Conservation (phyloP, 306 rosid species). For the Datisca glomerata region DNA sequence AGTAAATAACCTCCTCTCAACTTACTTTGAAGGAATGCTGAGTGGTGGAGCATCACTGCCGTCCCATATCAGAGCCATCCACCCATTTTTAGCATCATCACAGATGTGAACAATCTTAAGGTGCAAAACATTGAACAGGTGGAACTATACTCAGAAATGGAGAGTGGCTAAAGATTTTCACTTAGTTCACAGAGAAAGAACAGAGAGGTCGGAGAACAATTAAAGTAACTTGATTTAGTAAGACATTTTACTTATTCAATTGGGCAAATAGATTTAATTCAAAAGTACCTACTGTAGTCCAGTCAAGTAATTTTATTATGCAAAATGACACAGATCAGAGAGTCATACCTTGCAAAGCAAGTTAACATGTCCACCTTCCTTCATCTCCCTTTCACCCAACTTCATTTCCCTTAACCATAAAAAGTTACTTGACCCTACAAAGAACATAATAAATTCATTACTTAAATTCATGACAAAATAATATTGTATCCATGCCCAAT, state of each 20-base stretch:
- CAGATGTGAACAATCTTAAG: conserved; percentile 41
- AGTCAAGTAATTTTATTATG: not conserved
- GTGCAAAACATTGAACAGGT: conserved; percentile 8
- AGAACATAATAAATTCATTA: not conserved
- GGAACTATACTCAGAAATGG: conserved; percentile 14
- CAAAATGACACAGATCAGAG: not conserved
- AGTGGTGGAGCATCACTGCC: conserved; percentile 59
- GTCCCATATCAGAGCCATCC: conserved; percentile 62
- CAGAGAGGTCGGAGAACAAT: not conserved
- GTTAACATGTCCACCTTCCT: conserved; percentile 26
- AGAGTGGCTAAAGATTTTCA: not conserved
- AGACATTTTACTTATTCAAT: not conserved
- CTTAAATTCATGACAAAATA: too few relatives aligned
- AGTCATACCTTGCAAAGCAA: conserved; percentile 60
- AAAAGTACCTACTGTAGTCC: not conserved
- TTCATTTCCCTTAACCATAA: conserved; percentile 29
- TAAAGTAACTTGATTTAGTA: conserved; percentile 6
- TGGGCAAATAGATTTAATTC: not conserved
- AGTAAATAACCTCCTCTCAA: conserved; percentile 7
- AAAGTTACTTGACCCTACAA: conserved; percentile 33
- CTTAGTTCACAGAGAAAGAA: not conserved
- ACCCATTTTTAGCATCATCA: conserved; percentile 23
- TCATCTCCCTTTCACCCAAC: too few relatives aligned
- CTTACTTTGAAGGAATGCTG: conserved; percentile 34
- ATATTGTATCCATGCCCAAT: too few relatives aligned